phyloP scores from a whole-genome alignment of 257 asterid genomes.

The Nicotiana sylvestris region DNA sequence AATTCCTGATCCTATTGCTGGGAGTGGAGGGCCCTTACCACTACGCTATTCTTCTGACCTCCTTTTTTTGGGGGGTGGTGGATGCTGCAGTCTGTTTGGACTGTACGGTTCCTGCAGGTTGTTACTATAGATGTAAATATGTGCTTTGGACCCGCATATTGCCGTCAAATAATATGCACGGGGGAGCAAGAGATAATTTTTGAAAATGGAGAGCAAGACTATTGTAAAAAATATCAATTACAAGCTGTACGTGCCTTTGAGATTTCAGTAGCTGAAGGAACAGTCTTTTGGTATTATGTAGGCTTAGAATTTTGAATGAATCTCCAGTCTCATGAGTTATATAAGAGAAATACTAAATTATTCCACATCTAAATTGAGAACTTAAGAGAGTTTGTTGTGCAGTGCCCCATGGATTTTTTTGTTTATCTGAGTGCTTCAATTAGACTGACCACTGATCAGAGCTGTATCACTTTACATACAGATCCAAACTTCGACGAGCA shows the following conservation, averaged over 20 bases:
- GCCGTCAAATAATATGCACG: not conserved
- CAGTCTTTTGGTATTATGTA: not conserved
- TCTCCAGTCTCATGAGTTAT: not conserved
- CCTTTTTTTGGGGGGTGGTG: not conserved
- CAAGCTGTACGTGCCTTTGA: not conserved
- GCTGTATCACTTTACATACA: conserved; percentile 17
- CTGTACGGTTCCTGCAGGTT: not conserved
- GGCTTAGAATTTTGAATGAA: not conserved
- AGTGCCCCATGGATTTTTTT: not conserved
- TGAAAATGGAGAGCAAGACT: no score
- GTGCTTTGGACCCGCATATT: not conserved
- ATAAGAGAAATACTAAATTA: not conserved
- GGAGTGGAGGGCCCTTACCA: not conserved
- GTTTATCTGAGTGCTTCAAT: not conserved
- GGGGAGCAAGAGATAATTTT: not conserved
- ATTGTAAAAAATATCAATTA: not conserved
- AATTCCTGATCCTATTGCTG: not conserved
- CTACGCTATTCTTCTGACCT: not conserved
- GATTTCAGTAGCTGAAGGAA: not conserved
- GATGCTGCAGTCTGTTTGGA: not conserved
- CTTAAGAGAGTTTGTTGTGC: not conserved
- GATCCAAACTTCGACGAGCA: conserved; percentile 91
- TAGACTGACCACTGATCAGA: conserved; percentile 8
- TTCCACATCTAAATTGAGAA: not conserved
- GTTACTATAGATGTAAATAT: not conserved